A percentile compares a stretch with the other conserved stretches of the same genome.
Conservation (phyloP, 768 basidiomycete species). For the Lactarius trivialis region DNA sequence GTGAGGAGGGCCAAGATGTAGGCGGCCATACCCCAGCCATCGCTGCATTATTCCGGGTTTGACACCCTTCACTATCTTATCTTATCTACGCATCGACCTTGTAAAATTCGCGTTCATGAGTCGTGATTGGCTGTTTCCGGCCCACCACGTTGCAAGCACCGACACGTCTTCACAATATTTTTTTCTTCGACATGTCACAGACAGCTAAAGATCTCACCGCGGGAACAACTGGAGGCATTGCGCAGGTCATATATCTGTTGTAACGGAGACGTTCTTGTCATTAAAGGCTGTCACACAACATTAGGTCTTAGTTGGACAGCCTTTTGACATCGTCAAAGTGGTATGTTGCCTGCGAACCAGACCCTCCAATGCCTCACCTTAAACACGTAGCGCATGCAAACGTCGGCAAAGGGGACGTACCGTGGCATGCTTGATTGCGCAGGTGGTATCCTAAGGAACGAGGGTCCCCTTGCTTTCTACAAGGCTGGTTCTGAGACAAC, state of each 20-base stretch:
- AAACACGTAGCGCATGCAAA: conserved; percentile 78
- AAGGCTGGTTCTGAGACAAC: conserved; percentile 47
- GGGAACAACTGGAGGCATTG: conserved; percentile 87
- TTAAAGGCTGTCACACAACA: conserved; percentile 20
- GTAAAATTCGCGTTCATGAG: conserved; percentile 18
- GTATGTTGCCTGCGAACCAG: conserved; percentile 41
- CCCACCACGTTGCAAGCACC: conserved; percentile 3
- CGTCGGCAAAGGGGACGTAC: conserved; percentile 84
- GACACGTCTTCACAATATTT: neutral
- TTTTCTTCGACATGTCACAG: conserved; percentile 36
- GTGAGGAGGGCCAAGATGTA: conserved; percentile 24
- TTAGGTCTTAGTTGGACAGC: conserved; percentile 85
- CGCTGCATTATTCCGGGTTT: conserved; percentile 5
- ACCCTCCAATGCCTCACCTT: conserved; percentile 18
- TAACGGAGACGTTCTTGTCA: conserved; percentile 3
- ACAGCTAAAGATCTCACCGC: conserved; percentile 84
- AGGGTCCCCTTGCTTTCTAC: conserved; percentile 92
- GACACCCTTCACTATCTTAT: conserved; percentile 27
- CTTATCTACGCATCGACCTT: conserved; percentile 23
- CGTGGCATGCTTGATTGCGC: conserved; percentile 84
- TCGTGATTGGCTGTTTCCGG: conserved; percentile 18
- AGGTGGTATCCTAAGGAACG: conserved; percentile 81
- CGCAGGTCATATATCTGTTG: conserved; percentile 49
- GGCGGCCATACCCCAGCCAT: conserved; percentile 13
- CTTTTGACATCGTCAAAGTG: conserved; percentile 97